Percentiles rank a stretch among this genome's conserved stretches.
These are phyloP conservation scores for Boeremia exigua DNA, from an alignment of 2,329 filamentous ascomycete genomes.

Conservation along the genomic window DNA sequence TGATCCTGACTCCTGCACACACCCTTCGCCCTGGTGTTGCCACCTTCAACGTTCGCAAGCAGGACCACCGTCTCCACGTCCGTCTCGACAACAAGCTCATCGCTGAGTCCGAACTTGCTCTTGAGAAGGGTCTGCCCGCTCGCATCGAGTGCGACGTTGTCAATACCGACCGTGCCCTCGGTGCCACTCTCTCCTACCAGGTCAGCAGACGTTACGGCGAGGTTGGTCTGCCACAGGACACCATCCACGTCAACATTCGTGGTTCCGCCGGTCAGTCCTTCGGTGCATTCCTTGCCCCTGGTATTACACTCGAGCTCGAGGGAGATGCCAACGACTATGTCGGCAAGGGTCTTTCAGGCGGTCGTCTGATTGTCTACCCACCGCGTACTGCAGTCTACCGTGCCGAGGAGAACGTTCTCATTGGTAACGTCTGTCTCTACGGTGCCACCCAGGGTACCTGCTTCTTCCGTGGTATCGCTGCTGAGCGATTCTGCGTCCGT, in stretches of 20 bases:
- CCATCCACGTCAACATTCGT: constrained; percentile 95
- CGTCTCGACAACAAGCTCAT: constrained; percentile 97
- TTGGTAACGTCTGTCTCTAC: constrained; percentile 94
- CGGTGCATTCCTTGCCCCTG: constrained; percentile 89
- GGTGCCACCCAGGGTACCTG: constrained; percentile 89
- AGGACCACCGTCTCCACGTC: constrained; percentile 91
- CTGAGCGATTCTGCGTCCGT: constrained; percentile 93
- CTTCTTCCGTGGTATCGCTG: constrained; percentile 96
- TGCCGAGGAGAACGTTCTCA: constrained; percentile 92
- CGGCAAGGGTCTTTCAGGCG: constrained; percentile 92
- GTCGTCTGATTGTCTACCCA: constrained; percentile 90
- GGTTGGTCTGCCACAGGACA: constrained; percentile 86
- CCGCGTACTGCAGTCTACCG: constrained; percentile 90
- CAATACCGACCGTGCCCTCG: constrained; percentile 94
- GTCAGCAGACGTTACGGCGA: constrained; percentile 93
- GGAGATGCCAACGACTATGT: constrained; percentile 97
- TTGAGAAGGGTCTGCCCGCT: constrained; percentile 92
- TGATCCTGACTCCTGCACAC: constrained; percentile 94
- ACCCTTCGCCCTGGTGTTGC: constrained; percentile 92
- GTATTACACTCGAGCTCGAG: constrained; percentile 92
- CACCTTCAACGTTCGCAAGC: constrained; percentile 97
- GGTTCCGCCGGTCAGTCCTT: constrained; percentile 97
- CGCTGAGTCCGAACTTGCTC: constrained; percentile 89
- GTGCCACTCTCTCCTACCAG: constrained; percentile 93
- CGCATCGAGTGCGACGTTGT: constrained; percentile 95